A percentile compares a stretch with the other conserved stretches of the same genome.
phyloP scores from a whole-genome alignment of 2,329 filamentous ascomycete genomes.

The Cladosporium phlei region DNA sequence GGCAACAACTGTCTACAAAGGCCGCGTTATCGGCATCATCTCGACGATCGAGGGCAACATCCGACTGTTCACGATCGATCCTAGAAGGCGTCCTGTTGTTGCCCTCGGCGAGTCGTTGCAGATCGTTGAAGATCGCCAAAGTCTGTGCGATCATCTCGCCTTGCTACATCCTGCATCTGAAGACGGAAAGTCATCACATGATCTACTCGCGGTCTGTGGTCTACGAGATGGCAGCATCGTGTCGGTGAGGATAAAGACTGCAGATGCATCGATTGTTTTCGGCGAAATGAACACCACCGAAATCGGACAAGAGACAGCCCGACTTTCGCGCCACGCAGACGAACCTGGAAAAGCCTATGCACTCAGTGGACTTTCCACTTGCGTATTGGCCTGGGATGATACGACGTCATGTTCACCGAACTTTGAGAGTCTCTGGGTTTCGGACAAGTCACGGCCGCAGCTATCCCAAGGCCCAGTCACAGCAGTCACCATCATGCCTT shows the following conservation, averaged over 20 bases:
- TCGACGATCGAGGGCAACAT: conserved; percentile 17
- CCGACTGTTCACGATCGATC: conserved; percentile 10
- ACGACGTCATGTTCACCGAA: conserved; percentile 6
- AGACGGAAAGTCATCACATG: background rate
- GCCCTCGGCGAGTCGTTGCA: background rate
- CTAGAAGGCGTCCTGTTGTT: background rate
- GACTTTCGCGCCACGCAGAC: conserved; percentile 17
- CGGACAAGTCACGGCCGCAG: conserved; percentile 25
- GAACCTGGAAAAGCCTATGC: conserved; percentile 20
- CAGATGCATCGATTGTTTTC: conserved; percentile 2
- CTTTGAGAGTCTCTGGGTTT: conserved; percentile 26
- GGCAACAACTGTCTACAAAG: background rate
- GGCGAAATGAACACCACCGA: conserved; percentile 13
- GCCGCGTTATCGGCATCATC: conserved; percentile 13
- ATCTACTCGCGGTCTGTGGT: conserved; percentile 23
- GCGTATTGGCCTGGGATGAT: conserved; percentile 23
- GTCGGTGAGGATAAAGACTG: conserved; percentile 14
- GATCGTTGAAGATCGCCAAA: background rate
- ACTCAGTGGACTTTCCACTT: conserved; percentile 24
- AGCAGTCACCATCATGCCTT: conserved; percentile 23
- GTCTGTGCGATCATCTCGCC: conserved; percentile 24
- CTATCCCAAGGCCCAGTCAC: conserved; percentile 23
- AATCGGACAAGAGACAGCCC: conserved; percentile 26
- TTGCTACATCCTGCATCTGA: conserved; percentile 14
- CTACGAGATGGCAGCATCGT: conserved; percentile 28